Conservation (phyloP, 441 rosid genomes). For the Pelargonium citronellum region DNA sequence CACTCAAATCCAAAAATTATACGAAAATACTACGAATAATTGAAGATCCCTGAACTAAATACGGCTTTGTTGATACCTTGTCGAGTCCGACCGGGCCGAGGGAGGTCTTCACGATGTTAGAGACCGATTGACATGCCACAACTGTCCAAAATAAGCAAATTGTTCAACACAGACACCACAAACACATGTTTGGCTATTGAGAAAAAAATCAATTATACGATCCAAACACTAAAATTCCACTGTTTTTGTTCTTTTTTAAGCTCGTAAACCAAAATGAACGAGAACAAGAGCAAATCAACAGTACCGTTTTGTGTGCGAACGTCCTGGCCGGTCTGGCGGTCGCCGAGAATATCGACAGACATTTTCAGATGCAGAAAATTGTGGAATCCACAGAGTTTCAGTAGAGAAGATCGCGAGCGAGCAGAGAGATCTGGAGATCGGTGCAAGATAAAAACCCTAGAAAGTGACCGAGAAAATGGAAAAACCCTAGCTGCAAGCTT, state of each 20-base stretch:
- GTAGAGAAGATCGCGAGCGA: background rate
- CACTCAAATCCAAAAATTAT: no score
- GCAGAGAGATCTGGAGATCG: no score
- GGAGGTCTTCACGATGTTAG: constrained; percentile 91
- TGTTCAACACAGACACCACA: background rate
- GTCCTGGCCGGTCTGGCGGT: constrained; percentile 89
- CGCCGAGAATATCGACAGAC: constrained; percentile 68
- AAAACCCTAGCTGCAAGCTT: background rate
- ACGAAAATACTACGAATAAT: background rate
- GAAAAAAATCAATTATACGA: background rate
- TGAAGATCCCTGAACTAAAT: background rate
- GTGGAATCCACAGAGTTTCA: background rate
- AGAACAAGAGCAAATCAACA: background rate
- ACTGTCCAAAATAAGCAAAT: constrained; percentile 31
- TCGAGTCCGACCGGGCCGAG: constrained; percentile 98
- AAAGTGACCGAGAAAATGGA: background rate
- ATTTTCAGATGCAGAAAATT: background rate
- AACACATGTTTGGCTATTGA: background rate
- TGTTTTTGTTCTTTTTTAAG: background rate
- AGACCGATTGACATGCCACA: constrained; percentile 92
- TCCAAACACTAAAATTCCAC: background rate
- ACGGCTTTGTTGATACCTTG: constrained; percentile 43
- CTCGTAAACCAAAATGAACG: background rate
- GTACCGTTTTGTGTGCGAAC: constrained; percentile 95
- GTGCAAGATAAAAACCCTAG: background rate